Evolutionary conservation across 805 yeast genomes (phyloP).

Genomic region (Ogataea polymorpha): DNA sequence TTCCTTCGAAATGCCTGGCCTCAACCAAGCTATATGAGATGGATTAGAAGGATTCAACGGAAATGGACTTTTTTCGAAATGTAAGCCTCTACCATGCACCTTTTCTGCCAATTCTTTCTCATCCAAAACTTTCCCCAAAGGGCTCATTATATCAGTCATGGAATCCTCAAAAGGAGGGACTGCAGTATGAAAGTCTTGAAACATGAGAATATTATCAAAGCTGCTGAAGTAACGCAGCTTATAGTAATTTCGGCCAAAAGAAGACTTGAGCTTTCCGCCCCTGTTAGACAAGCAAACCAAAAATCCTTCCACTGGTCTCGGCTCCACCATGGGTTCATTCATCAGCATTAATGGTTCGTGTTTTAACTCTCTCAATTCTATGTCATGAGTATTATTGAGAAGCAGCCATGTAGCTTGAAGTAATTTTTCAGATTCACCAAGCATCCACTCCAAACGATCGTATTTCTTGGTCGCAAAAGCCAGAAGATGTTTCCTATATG

Average conservation of each 20-base stretch:
- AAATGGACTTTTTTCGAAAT: slow-evolving; percentile 53
- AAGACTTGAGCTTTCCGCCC: slow-evolving; percentile 36
- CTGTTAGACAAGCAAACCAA: slow-evolving; percentile 53
- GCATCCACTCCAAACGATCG: slow-evolving; percentile 73
- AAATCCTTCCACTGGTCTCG: slow-evolving; percentile 81
- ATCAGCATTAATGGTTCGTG: slow-evolving; percentile 37
- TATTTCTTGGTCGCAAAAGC: slow-evolving; percentile 59
- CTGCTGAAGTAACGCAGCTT: slow-evolving; percentile 64
- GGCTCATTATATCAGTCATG: slow-evolving; percentile 26
- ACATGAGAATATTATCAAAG: slow-evolving; percentile 57
- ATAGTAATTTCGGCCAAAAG: slow-evolving; percentile 38
- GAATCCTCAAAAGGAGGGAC: slow-evolving; percentile 52
- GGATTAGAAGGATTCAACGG: slow-evolving; percentile 44
- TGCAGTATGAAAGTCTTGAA: slow-evolving; percentile 50
- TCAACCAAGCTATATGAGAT: slow-evolving; percentile 64
- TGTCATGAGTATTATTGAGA: slow-evolving; percentile 41
- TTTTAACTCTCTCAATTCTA: slow-evolving; percentile 57
- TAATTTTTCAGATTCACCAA: slow-evolving; percentile 42
- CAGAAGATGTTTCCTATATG: slow-evolving; percentile 25
- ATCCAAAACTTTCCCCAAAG: slow-evolving; percentile 35
- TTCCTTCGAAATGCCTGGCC: slow-evolving; percentile 31
- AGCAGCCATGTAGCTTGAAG: slow-evolving; percentile 44
- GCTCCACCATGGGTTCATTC: slow-evolving; percentile 44
- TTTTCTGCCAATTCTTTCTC: slow-evolving; percentile 21
- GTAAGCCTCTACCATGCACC: slow-evolving; percentile 30